Percentiles rank a stretch among this genome's conserved stretches.
Conservation (phyloP, 2,329 filamentous ascomycete genomes). For the Penicillium sp. region DNA sequence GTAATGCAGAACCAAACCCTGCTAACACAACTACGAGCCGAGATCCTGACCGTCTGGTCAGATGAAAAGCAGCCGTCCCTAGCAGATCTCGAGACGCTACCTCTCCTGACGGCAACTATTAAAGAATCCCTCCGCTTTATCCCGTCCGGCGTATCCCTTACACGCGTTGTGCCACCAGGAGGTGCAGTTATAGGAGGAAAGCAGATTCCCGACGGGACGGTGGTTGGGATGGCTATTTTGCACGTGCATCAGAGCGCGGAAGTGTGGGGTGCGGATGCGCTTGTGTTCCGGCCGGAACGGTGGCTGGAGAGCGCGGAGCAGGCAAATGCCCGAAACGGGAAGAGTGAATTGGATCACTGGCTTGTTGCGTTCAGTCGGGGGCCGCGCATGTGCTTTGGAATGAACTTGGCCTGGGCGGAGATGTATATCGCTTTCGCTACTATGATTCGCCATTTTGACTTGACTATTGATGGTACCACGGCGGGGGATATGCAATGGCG, state of each 20-base stretch:
- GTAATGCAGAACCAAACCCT: neutral
- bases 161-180: neutral
- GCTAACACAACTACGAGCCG: neutral
- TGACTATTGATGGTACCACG: neutral
- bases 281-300: neutral
- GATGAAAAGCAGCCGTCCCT: neutral
- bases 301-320: neutral
- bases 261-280: neutral
- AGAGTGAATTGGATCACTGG: neutral
- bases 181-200: neutral
- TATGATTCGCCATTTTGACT: neutral
- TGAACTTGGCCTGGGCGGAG: constrained; percentile 1
- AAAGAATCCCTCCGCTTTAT: neutral
- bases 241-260: neutral
- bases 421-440: neutral
- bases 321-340: neutral
- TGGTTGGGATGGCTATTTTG: neutral
- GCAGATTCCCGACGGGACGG: neutral
- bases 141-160: neutral
- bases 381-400: constrained; percentile 2
- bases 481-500: neutral
- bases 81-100: neutral
- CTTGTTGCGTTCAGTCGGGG: neutral
- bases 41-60: neutral
- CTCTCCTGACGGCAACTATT: neutral